Evolutionary conservation across 306 rosid genomes (phyloP).

Genomic region (Quercus gilva): DNA sequence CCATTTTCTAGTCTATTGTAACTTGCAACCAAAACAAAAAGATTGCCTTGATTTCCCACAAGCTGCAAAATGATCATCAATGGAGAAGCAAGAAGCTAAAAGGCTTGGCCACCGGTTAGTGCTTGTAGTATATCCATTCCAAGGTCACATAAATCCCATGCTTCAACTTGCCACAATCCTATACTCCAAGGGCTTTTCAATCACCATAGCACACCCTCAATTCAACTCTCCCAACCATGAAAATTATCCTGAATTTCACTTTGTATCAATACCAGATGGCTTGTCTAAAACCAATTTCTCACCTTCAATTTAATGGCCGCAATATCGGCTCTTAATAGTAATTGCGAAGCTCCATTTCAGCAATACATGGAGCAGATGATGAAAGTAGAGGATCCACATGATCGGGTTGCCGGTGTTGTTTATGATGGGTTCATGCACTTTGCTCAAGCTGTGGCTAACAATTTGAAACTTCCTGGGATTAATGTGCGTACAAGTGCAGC

Average conservation of each 20-base stretch:
- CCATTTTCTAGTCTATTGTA: not conserved
- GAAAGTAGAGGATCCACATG: not conserved
- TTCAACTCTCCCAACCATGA: constrained; percentile 24
- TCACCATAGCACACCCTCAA: constrained; percentile 24
- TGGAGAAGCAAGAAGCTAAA: not conserved
- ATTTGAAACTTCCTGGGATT: not conserved
- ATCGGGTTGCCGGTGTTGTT: not conserved
- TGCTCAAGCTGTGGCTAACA: not conserved
- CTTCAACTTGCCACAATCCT: constrained; percentile 27
- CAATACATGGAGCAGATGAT: not conserved
- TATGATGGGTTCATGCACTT: not conserved
- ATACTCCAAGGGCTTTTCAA: constrained; percentile 27
- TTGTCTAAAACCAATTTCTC: not conserved
- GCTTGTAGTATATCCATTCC: constrained; percentile 17
- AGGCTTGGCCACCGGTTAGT: not conserved
- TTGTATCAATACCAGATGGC: constrained; percentile 5
- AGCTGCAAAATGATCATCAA: not conserved
- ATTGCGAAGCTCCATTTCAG: not conserved
- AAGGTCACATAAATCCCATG: constrained; percentile 34
- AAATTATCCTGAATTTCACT: constrained; percentile 14
- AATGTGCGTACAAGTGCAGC: not conserved
- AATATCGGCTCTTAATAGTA: not conserved
- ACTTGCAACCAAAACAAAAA: not conserved
- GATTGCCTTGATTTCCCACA: no score
- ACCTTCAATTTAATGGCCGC: not conserved